Percentiles rank a stretch among this genome's conserved stretches.
These are phyloP conservation scores for Zygoascus flipseniorum DNA, from an alignment of 805 yeast genomes.

Conservation along the genomic window DNA sequence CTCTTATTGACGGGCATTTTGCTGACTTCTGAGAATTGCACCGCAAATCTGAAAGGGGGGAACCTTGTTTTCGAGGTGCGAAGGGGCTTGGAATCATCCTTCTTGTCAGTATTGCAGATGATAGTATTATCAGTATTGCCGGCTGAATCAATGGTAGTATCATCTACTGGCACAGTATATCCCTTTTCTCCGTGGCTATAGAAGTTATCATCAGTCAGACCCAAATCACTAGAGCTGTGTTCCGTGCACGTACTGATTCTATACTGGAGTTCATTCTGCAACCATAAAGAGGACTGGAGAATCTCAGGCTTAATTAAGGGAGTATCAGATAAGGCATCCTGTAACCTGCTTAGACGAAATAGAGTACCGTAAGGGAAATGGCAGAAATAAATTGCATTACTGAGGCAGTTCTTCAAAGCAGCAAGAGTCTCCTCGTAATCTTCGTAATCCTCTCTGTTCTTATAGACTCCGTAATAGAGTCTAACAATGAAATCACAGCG, in stretches of 20 bases:
- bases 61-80: conserved; percentile 25
- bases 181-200: conserved; percentile 28
- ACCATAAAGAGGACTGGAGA: conserved; percentile 43
- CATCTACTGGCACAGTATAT: conserved; percentile 7
- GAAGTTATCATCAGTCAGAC: conserved; percentile 9
- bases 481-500: conserved; percentile 40
- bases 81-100: not conserved
- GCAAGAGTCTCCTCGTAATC: not conserved
- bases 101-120: not conserved
- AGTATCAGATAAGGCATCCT: conserved; percentile 30
- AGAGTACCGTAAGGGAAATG: conserved; percentile 38
- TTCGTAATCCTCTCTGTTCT: conserved; percentile 14
- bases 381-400: conserved; percentile 38
- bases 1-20: conserved; percentile 38
- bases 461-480: conserved; percentile 29
- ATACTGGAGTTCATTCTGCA: conserved; percentile 36
- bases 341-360: conserved; percentile 35
- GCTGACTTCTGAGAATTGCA: conserved; percentile 42
- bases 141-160: conserved; percentile 15
- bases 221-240: conserved; percentile 4
- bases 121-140: not conserved
- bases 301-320: conserved; percentile 34
- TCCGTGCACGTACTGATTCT: conserved; percentile 27
- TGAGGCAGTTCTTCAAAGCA: conserved; percentile 24
- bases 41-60: conserved; percentile 49